Percentiles rank a stretch among this genome's conserved stretches.
Conservation (phyloP, 2,329 filamentous ascomycete species). For the Leptographium wingfieldii region DNA sequence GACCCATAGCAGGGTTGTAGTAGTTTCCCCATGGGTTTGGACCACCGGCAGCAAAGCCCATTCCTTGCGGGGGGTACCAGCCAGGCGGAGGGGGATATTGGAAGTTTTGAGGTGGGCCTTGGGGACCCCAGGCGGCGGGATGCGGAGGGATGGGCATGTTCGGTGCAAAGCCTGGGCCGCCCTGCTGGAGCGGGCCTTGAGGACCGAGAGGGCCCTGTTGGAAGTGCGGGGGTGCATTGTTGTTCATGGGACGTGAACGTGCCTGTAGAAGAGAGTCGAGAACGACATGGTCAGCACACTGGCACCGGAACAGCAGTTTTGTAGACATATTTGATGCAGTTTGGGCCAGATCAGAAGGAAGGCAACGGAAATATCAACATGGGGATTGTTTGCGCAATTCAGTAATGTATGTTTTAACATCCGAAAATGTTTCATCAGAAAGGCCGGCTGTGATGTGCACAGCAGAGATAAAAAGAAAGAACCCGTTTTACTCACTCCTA, state of each 20-base stretch:
- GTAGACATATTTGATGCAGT: not conserved
- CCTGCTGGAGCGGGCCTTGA: constrained; percentile 13
- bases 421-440: constrained; percentile 89
- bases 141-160: constrained; percentile 18
- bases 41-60: constrained; percentile 55
- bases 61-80: constrained; percentile 61
- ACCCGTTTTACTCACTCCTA: constrained; percentile 66
- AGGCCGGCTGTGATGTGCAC: constrained; percentile 6
- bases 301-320: not conserved
- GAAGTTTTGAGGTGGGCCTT: constrained; percentile 29
- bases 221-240: constrained; percentile 21
- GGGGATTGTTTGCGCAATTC: constrained; percentile 81
- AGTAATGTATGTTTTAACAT: constrained; percentile 80
- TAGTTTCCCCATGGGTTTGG: constrained; percentile 46
- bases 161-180: constrained; percentile 16
- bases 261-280: constrained; percentile 17
- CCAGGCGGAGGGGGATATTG: constrained; percentile 66
- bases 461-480: constrained; percentile 7
- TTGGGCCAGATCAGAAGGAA: constrained; percentile 83
- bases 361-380: constrained; percentile 99
- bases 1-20: constrained; percentile 42
- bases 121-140: constrained; percentile 17
- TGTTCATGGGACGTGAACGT: constrained; percentile 21
- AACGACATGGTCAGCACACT: not conserved
- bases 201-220: constrained; percentile 9